Conservation (phyloP, 2,329 filamentous ascomycete species). For the Myrmaecium sp. region DNA sequence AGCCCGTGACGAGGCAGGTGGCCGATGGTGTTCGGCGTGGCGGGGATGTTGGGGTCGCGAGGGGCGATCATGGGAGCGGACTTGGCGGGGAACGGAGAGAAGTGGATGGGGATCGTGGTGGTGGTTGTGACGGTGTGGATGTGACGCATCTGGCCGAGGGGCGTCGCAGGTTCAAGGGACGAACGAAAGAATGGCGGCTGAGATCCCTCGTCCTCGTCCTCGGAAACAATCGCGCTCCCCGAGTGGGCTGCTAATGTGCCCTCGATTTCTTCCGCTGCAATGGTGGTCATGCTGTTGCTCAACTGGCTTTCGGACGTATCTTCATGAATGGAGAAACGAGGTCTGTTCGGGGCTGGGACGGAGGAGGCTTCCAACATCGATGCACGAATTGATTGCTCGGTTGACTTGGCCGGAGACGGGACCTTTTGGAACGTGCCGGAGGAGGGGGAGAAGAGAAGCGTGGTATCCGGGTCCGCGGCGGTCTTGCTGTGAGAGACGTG, state of each 20-base stretch:
- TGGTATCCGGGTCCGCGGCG: constrained; percentile 5
- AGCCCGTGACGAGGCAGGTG: constrained; percentile 14
- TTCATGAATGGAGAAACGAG: constrained; percentile 8
- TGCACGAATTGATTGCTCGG: constrained; percentile 6
- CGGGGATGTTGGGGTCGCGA: constrained; percentile 11
- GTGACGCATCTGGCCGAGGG: constrained; percentile 10
- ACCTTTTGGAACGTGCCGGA: constrained; percentile 21
- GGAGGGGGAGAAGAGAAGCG: constrained; percentile 18
- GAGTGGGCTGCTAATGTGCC: too few relatives aligned
- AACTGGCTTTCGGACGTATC: too few relatives aligned
- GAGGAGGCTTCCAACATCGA: constrained; percentile 6
- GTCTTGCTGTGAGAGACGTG: not conserved
- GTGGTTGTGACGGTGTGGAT: constrained; percentile 30
- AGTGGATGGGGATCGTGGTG: constrained; percentile 30
- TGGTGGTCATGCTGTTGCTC: too few relatives aligned
- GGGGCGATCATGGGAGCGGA: constrained; percentile 10
- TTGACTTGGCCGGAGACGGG: constrained; percentile 14
- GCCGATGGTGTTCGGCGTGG: constrained; percentile 15
- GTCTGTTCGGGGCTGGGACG: constrained; percentile 7
- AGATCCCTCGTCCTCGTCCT: constrained; percentile 12
- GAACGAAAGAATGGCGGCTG: constrained; percentile 9
- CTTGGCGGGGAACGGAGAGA: constrained; percentile 10
- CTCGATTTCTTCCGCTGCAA: too few relatives aligned
- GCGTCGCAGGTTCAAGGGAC: constrained; percentile 14
- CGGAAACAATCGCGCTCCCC: too few relatives aligned